Conservation (phyloP, 331 rosid species). For the Quercus phellos region DNA sequence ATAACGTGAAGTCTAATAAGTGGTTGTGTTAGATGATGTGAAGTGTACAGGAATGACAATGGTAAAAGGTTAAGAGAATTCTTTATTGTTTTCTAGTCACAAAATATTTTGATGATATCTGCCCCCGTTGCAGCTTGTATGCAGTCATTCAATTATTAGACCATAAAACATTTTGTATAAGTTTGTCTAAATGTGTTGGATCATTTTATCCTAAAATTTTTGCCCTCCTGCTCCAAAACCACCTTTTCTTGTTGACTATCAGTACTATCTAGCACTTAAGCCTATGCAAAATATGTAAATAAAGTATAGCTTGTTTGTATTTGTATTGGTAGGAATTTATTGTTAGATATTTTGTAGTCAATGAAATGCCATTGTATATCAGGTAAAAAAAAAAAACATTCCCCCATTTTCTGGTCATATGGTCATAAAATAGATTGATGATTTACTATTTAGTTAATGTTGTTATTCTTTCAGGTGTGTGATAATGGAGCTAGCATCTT, state of each 20-base stretch:
- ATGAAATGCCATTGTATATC: not conserved
- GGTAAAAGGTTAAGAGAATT: not conserved
- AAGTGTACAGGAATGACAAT: not conserved
- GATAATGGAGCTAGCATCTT: constrained; percentile 66
- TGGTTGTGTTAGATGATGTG: not conserved
- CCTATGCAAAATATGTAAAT: not conserved
- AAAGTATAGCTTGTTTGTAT: not conserved
- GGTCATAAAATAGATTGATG: constrained; percentile 11
- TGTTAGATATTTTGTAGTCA: not conserved
- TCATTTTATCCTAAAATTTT: not conserved
- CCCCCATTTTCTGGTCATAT: constrained; percentile 6
- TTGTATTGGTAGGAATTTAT: not conserved
- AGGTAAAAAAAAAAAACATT: not conserved
- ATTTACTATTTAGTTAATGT: not conserved
- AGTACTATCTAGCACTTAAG: not conserved
- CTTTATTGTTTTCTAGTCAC: not conserved
- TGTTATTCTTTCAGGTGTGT: constrained; percentile 45
- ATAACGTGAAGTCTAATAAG: not conserved
- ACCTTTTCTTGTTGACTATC: not conserved
- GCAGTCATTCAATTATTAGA: not conserved
- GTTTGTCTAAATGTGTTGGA: not conserved
- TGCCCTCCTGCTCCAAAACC: not conserved
- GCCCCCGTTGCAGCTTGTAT: not conserved
- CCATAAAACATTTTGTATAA: not conserved
- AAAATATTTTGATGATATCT: not conserved